Evolutionary conservation across 768 basidiomycete species (phyloP), one percentile per base, ranked within the genome.

Genomic region (Serpula lacrymans): DNA sequence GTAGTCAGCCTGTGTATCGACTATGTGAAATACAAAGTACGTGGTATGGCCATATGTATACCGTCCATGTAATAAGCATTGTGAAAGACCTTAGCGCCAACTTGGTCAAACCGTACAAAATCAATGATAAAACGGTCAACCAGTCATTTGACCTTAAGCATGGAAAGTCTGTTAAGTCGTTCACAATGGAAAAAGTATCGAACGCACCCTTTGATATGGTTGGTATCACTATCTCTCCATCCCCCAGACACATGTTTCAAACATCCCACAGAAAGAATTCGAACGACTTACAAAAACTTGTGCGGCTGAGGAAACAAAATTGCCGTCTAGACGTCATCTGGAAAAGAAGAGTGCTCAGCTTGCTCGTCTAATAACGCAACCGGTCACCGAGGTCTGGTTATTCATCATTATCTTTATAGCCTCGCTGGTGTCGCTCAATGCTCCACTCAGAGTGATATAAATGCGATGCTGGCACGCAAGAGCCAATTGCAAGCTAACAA

Each of bases 121-220:
- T 92, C 25, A 78, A 90, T 41, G 76, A 84, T 26, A 69, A 69
- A 44, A 67, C 58, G 25, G 74, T 84, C 32, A 77, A 91, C 50
- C 74, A 88, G 44, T 66, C 68, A 1, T 69, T 97, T 11, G 74
- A 85, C 45, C 76, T 97, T 34, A 80, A 80, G 51, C 85, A 93
- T 54, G 94, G 90, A 7, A 78, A 76, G 41, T 77, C 80, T 0
- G 55, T 72, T 6, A 73, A 70, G 43, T 45, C 62, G 1, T 92
- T 85, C 52, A 59, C 62, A 3, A 92, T 99, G 84, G 89, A 92
- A 56, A 85, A 83, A 50, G 80, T 95, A 6, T 95, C 91, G 6
- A 95, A 97, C 55, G 64, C 75, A 1, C 42, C 64, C 3, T 83
- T 91, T 43, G 67, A 64, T 9, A 60, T 69, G 46, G 94, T 93